Conservation (phyloP, 1,284 basidiomycete genomes). For the Tilletia walkeri region DNA sequence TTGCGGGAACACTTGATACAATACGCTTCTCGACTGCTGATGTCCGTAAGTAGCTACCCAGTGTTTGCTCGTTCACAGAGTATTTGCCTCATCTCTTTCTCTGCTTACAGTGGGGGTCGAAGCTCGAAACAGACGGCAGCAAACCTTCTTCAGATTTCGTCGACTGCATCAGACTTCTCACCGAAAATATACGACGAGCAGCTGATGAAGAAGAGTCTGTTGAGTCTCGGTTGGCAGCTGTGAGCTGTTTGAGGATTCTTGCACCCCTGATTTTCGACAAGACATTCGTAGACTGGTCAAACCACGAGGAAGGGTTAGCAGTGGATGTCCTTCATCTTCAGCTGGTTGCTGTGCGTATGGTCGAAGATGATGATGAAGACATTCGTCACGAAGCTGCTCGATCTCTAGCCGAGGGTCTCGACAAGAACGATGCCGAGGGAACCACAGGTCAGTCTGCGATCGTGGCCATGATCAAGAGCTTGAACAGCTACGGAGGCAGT, state of each 20-base stretch:
- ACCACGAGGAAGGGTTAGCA: neutral
- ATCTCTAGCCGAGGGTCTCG: neutral
- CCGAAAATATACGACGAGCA: neutral
- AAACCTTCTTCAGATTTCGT: too few relatives aligned
- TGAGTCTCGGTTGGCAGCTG: neutral
- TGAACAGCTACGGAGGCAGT: neutral
- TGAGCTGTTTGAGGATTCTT: neutral
- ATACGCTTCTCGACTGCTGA: neutral
- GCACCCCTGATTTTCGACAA: neutral
- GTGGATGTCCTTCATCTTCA: neutral
- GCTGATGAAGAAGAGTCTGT: slow-evolving; percentile 5
- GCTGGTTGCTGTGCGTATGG: neutral
- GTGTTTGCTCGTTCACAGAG: too few relatives aligned
- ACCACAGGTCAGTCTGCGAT: neutral
- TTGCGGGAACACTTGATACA: neutral
- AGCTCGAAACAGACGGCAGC: too few relatives aligned
- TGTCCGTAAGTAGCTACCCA: neutral
- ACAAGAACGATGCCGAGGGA: neutral
- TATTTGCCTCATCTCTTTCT: too few relatives aligned
- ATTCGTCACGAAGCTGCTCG: neutral
- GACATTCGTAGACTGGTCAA: neutral
- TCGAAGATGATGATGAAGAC: slow-evolving; percentile 13
- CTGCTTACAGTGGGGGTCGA: too few relatives aligned
- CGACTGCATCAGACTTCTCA: neutral
- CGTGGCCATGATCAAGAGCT: neutral